Percentiles rank a stretch among this genome's conserved stretches.
Evolutionary conservation across 805 yeast species (phyloP).

Genomic region (Torulaspora quercuum): DNA sequence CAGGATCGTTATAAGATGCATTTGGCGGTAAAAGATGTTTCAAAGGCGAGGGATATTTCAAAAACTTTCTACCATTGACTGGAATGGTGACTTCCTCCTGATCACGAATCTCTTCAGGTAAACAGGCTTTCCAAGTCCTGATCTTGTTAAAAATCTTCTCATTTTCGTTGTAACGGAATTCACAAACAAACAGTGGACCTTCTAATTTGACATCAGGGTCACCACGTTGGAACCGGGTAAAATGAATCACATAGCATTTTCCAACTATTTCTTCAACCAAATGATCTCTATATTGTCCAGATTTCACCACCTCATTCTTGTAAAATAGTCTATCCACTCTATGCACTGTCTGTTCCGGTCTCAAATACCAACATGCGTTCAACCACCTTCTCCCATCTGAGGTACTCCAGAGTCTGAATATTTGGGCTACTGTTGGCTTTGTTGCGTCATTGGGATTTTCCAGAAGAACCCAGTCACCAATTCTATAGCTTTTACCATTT

Average conservation of each 20-base stretch:
- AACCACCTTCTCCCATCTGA: constrained; percentile 79
- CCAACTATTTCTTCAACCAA: constrained; percentile 83
- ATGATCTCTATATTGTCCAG: constrained; percentile 96
- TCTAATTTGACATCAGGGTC: constrained; percentile 80
- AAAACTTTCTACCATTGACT: constrained; percentile 60
- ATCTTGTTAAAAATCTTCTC: constrained; percentile 91
- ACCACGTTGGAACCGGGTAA: constrained; percentile 92
- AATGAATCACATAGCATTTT: constrained; percentile 90
- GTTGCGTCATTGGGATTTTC: constrained; percentile 82
- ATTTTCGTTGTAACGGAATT: constrained; percentile 86
- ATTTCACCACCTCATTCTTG: constrained; percentile 92
- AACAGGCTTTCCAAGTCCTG: constrained; percentile 97
- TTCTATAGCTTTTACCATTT: constrained; percentile 67
- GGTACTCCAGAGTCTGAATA: constrained; percentile 86
- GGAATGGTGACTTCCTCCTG: constrained; percentile 76
- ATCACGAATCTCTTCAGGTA: constrained; percentile 93
- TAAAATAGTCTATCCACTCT: constrained; percentile 83
- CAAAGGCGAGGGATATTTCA: constrained; percentile 81
- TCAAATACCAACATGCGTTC: constrained; percentile 95
- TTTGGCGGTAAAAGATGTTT: constrained; percentile 70
- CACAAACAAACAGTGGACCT: constrained; percentile 89
- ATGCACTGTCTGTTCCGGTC: constrained; percentile 98
- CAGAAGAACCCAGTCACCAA: constrained; percentile 94
- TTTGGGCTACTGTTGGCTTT: constrained; percentile 90
- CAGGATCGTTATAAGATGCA: constrained; percentile 67